Evolutionary conservation across 805 yeast genomes (phyloP).

Genomic region (Lipomyces japonicus): DNA sequence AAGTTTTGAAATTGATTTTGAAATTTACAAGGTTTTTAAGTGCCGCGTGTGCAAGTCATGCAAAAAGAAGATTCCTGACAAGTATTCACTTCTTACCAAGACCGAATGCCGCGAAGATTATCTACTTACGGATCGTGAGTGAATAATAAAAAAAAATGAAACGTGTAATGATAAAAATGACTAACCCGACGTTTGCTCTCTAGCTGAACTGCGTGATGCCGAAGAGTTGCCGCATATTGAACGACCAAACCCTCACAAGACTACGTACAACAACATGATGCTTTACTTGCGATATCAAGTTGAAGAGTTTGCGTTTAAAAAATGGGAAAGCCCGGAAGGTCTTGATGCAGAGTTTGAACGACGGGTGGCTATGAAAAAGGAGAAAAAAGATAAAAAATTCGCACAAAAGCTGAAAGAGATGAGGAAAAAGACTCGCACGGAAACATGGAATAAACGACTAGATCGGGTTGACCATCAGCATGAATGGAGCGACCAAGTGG

Average conservation of each 20-base stretch:
- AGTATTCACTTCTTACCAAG: conserved; percentile 84
- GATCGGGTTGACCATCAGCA: conserved; percentile 66
- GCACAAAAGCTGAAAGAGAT: conserved; percentile 75
- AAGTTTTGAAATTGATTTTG: conserved; percentile 67
- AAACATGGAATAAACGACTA: conserved; percentile 67
- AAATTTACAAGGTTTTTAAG: conserved; percentile 63
- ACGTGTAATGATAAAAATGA: neutral
- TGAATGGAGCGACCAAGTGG: conserved; percentile 55
- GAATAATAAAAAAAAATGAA: neutral
- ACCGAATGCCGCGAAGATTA: conserved; percentile 95
- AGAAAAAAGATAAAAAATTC: conserved; percentile 73
- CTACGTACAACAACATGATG: conserved; percentile 88
- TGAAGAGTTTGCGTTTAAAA: conserved; percentile 87
- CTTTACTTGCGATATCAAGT: conserved; percentile 83
- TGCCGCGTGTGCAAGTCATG: conserved; percentile 79
- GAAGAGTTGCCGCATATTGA: conserved; percentile 69
- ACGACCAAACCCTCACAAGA: conserved; percentile 91
- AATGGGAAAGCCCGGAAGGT: conserved; percentile 90
- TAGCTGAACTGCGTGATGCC: conserved; percentile 70
- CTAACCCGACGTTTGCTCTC: neutral
- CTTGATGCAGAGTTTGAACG: conserved; percentile 90
- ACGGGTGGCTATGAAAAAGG: conserved; percentile 66
- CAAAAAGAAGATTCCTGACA: conserved; percentile 69
- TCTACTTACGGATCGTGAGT: conserved; percentile 69
- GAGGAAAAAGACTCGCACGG: conserved; percentile 90